Conservation (phyloP, 2,329 filamentous ascomycete species). For the Penicillium sp. region DNA sequence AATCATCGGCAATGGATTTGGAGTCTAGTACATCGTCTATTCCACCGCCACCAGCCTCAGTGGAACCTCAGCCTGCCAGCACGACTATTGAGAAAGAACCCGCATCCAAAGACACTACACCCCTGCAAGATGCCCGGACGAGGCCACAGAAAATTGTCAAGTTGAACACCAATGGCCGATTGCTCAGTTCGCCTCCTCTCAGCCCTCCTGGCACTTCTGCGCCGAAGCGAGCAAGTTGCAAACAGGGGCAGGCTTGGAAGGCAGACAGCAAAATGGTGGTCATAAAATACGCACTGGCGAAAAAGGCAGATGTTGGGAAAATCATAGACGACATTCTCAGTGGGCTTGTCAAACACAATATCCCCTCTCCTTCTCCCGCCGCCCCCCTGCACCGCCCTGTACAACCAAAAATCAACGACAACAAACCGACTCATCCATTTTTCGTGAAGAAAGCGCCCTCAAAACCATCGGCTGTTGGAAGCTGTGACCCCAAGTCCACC, state of each 20-base stretch:
- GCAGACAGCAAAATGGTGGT: conserved; percentile 52
- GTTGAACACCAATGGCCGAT: conserved; percentile 51
- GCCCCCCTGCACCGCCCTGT: conserved; percentile 13
- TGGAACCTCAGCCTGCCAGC: not conserved
- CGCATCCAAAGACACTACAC: not conserved
- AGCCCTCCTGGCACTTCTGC: conserved; percentile 31
- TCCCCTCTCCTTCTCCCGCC: conserved; percentile 32
- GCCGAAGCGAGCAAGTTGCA: conserved; percentile 30
- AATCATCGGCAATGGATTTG: not conserved
- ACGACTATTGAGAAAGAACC: not conserved
- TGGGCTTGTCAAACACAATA: conserved; percentile 40
- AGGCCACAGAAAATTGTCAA: conserved; percentile 57
- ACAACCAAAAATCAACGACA: conserved; percentile 31
- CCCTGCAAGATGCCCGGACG: conserved; percentile 41
- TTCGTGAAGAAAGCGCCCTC: conserved; percentile 64
- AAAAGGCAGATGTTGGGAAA: conserved; percentile 58
- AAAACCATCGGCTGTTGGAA: conserved; percentile 18
- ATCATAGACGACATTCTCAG: conserved; percentile 69
- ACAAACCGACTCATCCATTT: conserved; percentile 69
- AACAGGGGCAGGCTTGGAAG: conserved; percentile 44
- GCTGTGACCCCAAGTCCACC: not conserved
- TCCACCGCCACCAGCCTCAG: not conserved
- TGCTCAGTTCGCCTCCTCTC: conserved; percentile 47
- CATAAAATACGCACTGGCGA: conserved; percentile 65
- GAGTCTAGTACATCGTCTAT: not conserved